Evolutionary conservation across 139 green algal genomes (phyloP), one percentile per base, ranked within the genome.

Genomic region (Asterochloris erici): DNA sequence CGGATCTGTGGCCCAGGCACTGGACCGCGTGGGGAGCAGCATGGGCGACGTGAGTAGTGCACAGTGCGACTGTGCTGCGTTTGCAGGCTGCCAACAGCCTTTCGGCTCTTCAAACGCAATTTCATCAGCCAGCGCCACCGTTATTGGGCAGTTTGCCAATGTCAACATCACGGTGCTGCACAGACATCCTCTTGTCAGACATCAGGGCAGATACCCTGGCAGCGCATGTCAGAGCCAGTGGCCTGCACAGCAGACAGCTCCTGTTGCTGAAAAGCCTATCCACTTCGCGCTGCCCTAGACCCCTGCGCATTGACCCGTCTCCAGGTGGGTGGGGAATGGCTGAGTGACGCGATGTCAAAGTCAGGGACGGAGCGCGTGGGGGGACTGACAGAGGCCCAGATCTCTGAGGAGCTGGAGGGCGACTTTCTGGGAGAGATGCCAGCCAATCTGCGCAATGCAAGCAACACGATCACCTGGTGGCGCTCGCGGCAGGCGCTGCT

Each of bases 401-500:
- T 97, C 11, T 78, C 64, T 0, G 87, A 95, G 24, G 84, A 90
- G 73, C 82, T 86, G 73, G 75, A 87, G 54, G 83, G 86, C 64
- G 66, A 60, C 12, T 28, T 73, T 12, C 68, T 76, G 85, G 86
- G 85, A 17, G 63, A 73, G 38, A 54, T 86, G 47, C 85, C 87
- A 0, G 60, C 60, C 19, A 61, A 38, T 0, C 77, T 82, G 28
- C 77, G 84, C 15, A 85, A 91, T 24, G 82, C 88, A 54, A 85
- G 75, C 63, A 80, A 80, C 76, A 97, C 94, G 60, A 93, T 97
- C 66, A 86, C 87, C 12, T 97, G 94, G 94, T 97, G 93, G 93
- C 85, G 92, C 82, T 73, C 82, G 21, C 88, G 93, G 23, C 91
- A 97, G 88, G 84, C 64, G 28, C 74, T 74, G 64, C 70, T 85